Conservation (phyloP, 495 filamentous ascomycete species). For the Entonaema liquescens region DNA sequence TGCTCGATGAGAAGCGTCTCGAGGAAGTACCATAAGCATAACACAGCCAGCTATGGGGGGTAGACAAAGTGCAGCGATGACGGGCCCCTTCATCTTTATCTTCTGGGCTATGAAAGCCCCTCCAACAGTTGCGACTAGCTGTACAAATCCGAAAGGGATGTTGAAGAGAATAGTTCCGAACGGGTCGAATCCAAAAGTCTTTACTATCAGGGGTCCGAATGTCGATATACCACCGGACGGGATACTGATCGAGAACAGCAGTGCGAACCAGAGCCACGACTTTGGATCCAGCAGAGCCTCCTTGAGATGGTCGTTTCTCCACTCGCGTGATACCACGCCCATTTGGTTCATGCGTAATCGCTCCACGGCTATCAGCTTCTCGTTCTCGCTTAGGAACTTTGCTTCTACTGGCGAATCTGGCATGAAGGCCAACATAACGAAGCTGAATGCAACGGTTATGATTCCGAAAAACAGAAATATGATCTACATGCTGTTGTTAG, state of each 20-base stretch:
- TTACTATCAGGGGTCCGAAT: slow-evolving; percentile 68
- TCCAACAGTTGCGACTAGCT: slow-evolving; percentile 66
- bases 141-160: slow-evolving; percentile 69
- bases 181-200: slow-evolving; percentile 66
- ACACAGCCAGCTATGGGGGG: slow-evolving; percentile 66
- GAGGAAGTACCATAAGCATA: slow-evolving; percentile 62
- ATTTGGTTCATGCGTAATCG: slow-evolving; percentile 71
- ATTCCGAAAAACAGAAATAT: slow-evolving; percentile 65
- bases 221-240: slow-evolving; percentile 69
- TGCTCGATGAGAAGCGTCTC: slow-evolving; percentile 55
- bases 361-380: slow-evolving; percentile 56
- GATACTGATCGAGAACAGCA: slow-evolving; percentile 63
- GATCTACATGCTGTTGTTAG: slow-evolving; percentile 48
- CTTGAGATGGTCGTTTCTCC: slow-evolving; percentile 69
- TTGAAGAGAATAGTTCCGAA: slow-evolving; percentile 69
- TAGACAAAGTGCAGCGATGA: slow-evolving; percentile 62
- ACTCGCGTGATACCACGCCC: slow-evolving; percentile 64
- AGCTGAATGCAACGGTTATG: slow-evolving; percentile 60
- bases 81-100: slow-evolving; percentile 63
- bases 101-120: slow-evolving; percentile 64
- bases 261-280: slow-evolving; percentile 68
- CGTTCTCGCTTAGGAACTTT: slow-evolving; percentile 63
- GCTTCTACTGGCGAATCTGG: slow-evolving; percentile 65
- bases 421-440: slow-evolving; percentile 60
- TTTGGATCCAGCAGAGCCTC: slow-evolving; percentile 66